Evolutionary conservation across 768 basidiomycete genomes (phyloP).

Genomic region (Suillus alpinus): DNA sequence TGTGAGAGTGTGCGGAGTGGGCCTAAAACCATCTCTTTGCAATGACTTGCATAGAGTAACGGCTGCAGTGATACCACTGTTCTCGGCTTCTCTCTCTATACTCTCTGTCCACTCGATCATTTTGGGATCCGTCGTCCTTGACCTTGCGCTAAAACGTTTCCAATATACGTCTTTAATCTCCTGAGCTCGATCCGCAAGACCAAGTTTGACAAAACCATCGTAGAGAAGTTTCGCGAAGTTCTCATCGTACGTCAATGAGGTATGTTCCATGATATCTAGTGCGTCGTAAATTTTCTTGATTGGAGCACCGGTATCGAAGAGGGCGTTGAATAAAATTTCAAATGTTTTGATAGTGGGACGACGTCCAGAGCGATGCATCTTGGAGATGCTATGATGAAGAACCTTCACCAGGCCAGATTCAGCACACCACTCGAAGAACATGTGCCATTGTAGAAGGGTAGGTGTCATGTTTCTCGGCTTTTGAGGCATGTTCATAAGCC

Average conservation of each 20-base stretch:
- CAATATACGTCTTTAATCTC: slow-evolving; percentile 39
- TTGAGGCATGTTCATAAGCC: slow-evolving; percentile 53
- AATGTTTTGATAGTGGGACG: slow-evolving; percentile 47
- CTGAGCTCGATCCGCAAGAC: slow-evolving; percentile 33
- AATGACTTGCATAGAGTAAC: slow-evolving; percentile 34
- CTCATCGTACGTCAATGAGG: slow-evolving; percentile 43
- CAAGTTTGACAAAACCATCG: slow-evolving; percentile 41
- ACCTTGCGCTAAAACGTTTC: slow-evolving; percentile 28
- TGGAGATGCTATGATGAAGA: slow-evolving; percentile 30
- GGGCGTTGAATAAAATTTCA: slow-evolving; percentile 45
- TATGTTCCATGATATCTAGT: slow-evolving; percentile 45
- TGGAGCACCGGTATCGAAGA: slow-evolving; percentile 32
- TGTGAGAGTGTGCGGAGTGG: slow-evolving; percentile 31
- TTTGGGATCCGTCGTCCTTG: slow-evolving; percentile 23
- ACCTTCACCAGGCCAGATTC: slow-evolving; percentile 23
- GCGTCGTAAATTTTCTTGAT: slow-evolving; percentile 36
- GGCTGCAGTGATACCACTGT: slow-evolving; percentile 33
- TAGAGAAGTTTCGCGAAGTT: slow-evolving; percentile 39
- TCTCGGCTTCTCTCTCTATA: slow-evolving; percentile 29
- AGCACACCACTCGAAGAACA: slow-evolving; percentile 44
- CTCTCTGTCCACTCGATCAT: slow-evolving; percentile 30
- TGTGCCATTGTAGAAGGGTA: slow-evolving; percentile 52
- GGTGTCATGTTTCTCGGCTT: slow-evolving; percentile 47
- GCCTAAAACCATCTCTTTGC: slow-evolving; percentile 31
- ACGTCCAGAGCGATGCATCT: slow-evolving; percentile 38